These are phyloP conservation scores for Naganishia liquefaciens DNA, from an alignment of 1,284 basidiomycete species.

Conservation along the genomic window DNA sequence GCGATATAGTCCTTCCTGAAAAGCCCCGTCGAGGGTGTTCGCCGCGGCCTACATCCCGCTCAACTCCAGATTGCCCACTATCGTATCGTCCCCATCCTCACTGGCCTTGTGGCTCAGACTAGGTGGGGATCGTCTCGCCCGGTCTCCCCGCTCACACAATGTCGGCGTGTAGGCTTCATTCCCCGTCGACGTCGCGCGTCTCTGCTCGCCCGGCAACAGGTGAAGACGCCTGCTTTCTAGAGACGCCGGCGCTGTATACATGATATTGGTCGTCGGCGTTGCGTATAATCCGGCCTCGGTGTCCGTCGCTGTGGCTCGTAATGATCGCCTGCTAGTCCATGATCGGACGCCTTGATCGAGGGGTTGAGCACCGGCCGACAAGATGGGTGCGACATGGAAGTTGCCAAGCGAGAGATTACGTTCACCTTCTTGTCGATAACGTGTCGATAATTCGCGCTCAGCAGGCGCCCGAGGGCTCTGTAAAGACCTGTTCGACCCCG, in stretches of 20 bases:
- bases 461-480: conserved; percentile 1
- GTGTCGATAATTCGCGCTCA: conserved; percentile 3
- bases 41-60: too few species aligned
- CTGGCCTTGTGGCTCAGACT: conserved; percentile 13
- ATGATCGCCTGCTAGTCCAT: conserved; percentile 3
- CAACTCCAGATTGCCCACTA: conserved; percentile 20
- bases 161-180: conserved; percentile 6
- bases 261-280: neutral
- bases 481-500: neutral
- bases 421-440: neutral
- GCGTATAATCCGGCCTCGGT: neutral
- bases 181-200: neutral
- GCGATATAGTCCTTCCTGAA: too few species aligned
- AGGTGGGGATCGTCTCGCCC: neutral
- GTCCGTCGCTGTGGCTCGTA: neutral
- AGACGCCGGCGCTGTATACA: conserved; percentile 12
- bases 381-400: conserved; percentile 3
- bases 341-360: conserved; percentile 16
- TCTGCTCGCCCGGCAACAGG: neutral
- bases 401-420: neutral
- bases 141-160: neutral
- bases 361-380: conserved; percentile 19
- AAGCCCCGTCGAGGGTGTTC: too few species aligned
- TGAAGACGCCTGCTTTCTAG: conserved; percentile 10
- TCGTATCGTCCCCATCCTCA: conserved; percentile 27